Percentiles rank a stretch among this genome's conserved stretches.
These are phyloP conservation scores for Vanderwaltozyma verrucispora DNA, from an alignment of 805 yeast genomes.

Conservation along the genomic window DNA sequence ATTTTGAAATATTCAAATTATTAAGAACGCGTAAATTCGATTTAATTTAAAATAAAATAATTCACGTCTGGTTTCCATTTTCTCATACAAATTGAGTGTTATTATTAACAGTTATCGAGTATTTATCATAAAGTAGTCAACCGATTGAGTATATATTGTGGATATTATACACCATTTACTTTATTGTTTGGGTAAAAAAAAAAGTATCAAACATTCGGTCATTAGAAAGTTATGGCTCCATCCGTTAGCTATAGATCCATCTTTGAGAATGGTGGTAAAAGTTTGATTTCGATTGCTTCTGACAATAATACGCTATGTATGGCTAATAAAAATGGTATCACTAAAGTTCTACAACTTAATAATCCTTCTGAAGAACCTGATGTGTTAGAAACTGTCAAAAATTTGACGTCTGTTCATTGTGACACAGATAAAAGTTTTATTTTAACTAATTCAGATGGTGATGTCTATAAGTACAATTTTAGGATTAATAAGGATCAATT, in stretches of 20 bases:
- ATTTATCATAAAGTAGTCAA: no score
- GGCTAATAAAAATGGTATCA: conserved; percentile 45
- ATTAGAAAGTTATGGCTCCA: conserved; percentile 2
- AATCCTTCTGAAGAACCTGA: conserved; percentile 52
- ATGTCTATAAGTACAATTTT: conserved; percentile 14
- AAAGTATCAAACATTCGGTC: no score
- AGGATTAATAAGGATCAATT: conserved; percentile 26
- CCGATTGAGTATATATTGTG: no score
- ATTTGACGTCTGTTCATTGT: conserved; percentile 31
- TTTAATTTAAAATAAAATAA: no score
- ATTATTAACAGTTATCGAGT: no score
- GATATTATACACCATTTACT: no score
- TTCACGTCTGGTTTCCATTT: no score
- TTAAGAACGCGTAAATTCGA: no score
- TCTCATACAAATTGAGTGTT: no score
- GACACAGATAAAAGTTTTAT: conserved; percentile 11
- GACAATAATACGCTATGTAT: conserved; percentile 33
- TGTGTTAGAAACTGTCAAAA: conserved; percentile 41
- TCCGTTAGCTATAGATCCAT: conserved; percentile 16
- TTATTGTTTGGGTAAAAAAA: no score
- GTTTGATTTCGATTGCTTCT: conserved; percentile 15
- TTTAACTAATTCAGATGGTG: conserved; percentile 20
- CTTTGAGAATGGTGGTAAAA: conserved; percentile 26
- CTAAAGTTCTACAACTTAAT: conserved; percentile 39
- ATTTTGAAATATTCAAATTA: no score